These are phyloP conservation scores for Chlamydomonas asymmetrica DNA, from an alignment of 139 green algal genomes.

Conservation along the genomic window DNA sequence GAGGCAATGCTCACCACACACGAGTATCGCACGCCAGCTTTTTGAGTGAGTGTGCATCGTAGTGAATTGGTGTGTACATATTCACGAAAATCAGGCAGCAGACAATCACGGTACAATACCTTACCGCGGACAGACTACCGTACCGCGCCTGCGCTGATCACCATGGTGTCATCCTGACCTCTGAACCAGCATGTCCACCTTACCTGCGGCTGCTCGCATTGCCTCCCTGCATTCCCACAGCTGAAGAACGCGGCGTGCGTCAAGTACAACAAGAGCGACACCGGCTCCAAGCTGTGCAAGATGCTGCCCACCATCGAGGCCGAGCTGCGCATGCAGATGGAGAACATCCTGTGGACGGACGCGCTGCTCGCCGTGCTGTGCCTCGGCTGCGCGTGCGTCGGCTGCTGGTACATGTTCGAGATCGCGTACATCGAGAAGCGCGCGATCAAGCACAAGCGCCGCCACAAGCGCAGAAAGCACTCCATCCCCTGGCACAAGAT, in stretches of 20 bases:
- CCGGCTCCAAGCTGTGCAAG: conserved; percentile 41
- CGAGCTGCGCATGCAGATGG: conserved; percentile 29
- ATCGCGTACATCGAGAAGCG: conserved; percentile 57
- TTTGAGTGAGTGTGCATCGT: no score
- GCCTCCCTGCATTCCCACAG: not conserved
- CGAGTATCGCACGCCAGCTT: no score
- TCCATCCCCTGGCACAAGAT: conserved; percentile 66
- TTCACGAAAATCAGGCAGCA: no score
- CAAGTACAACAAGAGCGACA: conserved; percentile 7
- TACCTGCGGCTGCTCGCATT: not conserved
- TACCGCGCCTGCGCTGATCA: not conserved
- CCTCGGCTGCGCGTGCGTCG: not conserved
- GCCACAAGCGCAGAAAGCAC: conserved; percentile 48
- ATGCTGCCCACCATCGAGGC: conserved; percentile 42
- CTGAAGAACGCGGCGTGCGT: conserved; percentile 35
- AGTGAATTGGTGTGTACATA: no score
- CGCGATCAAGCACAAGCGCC: conserved; percentile 55
- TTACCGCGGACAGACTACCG: not conserved
- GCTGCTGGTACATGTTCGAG: conserved; percentile 45
- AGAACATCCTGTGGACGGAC: conserved; percentile 14
- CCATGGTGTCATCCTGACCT: not conserved
- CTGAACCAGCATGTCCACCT: not conserved
- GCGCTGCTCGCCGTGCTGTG: conserved; percentile 1
- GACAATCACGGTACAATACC: no score
- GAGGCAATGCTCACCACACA: no score